Base-by-base conservation (phyloP, 495 filamentous ascomycete genomes). In the Aspergillus indologenus region DNA sequence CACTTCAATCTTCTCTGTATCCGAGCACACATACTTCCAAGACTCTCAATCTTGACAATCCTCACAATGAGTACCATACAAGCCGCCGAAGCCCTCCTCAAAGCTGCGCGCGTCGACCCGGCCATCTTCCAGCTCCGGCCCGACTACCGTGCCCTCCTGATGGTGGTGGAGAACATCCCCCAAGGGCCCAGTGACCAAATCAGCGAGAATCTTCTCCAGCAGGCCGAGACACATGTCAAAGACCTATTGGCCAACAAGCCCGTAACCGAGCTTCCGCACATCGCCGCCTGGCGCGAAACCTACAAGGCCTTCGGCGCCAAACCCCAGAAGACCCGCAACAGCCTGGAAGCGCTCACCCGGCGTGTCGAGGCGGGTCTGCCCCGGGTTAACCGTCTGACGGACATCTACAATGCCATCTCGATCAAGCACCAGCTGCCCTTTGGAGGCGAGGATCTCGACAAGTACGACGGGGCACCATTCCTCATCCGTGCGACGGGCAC, bases 341-440 rank as follows among this genome's bases (percentile, higher is more conserved):
- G 69, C 43, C 54, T 73, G 14, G 69, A 73, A 45, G 63, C 71
- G 5, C 34, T 73, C 20, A 70, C 66, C 4, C 71, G 71, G 14
- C 71, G 69, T 2, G 69, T 60, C 42, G 65, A 70, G 44, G 48
- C 21, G 29, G 71, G 71, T 9, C 42, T 73, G 9, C 71, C 69
- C 1, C 63, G 69, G 0, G 61, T 73, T 26, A 73, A 73, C 45
- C 67, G 69, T 18, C 56, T 73, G 49, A 73, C 71, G 12, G 69
- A 71, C 51, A 71, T 73, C 57, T 71, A 71, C 61, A 73, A 71
- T 49, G 67, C 69, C 19, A 69, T 73, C 29, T 71, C 68, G 6
- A 60, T 73, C 59, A 73, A 71, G 57, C 61, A 73, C 60, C 67
- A 71, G 51, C 66, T 73, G 26, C 71, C 69, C 8, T 51, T 73